phyloP scores from a whole-genome alignment of 2,329 filamentous ascomycete species.

The Anisogramma anomala region DNA sequence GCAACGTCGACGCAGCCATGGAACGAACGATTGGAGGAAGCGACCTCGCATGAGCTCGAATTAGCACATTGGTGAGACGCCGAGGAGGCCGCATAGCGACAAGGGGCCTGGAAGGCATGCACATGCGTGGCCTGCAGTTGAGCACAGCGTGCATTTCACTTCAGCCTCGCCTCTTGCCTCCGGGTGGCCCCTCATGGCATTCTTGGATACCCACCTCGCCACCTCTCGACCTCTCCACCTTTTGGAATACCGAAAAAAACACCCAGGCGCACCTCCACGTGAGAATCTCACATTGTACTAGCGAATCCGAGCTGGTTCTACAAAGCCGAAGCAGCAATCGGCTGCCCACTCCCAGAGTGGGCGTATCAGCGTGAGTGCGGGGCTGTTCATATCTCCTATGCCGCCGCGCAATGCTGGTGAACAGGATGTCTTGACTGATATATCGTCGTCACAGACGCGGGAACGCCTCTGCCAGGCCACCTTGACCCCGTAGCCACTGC shows the following conservation, averaged over 20 bases:
- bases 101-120: neutral
- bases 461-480: neutral
- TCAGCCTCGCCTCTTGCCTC: constrained; percentile 1
- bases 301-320: no score
- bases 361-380: constrained; percentile 12
- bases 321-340: neutral
- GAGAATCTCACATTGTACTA: neutral
- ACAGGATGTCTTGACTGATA: constrained; percentile 2
- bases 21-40: constrained; percentile 7
- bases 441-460: neutral
- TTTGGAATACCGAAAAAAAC: neutral
- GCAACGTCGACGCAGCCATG: constrained; percentile 2
- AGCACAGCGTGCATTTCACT: neutral
- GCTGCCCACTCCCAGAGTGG: neutral
- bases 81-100: no score
- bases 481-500: neutral
- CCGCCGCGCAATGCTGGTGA: constrained; percentile 7
- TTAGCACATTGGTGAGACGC: constrained; percentile 4
- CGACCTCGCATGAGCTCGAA: neutral
- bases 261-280: neutral
- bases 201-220: no score
- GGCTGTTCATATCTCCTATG: constrained; percentile 4
- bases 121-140: neutral
- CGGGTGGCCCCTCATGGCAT: neutral
- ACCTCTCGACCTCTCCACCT: no score